Evolutionary conservation across 768 basidiomycete genomes (phyloP), one percentile per base, ranked within the genome.

Genomic region (Serpula lacrymans): DNA sequence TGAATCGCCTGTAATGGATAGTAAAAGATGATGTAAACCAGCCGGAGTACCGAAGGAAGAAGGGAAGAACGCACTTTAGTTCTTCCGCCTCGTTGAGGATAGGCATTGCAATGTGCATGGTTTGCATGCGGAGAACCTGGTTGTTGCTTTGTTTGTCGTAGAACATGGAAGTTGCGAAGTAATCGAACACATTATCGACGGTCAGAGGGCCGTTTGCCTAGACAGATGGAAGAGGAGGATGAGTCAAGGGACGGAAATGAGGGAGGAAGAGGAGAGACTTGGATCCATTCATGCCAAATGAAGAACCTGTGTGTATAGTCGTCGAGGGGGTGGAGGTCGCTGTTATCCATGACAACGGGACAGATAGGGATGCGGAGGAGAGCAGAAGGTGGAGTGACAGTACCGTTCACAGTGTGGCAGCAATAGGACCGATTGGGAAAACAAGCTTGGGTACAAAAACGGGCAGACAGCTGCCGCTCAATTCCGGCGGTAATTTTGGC

Each of bases 101-200:
- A 8, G 84, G 78, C 21, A 77, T 66, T n/a, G 84, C 88, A 0
- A 86, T 85, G 54, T 89, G 84, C 68, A 85, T 83, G 0, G 88
- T 93, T 62, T 95, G 92, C 92, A 95, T 95, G 51, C 90, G 84
- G 31, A 95, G 68, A 22, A 87, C 82, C 53, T 92, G 88, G 61
- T 95, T 95, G 62, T 85, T 93, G 66, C 87, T 91, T 64, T 88
- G 86, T 62, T 89, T 89, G 65, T 94, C 91, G 59, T 91, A 95
- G 69, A 92, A 94, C 80, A 91, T 91, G 21, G 89, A 92, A 1
- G 79, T 79, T 10, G 84, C 71, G 58, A 95, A 95, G 69, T 94
- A 95, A 41, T 93, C 89, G 47, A 94, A 82, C 37, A 88, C 89
- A 56, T 84, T 88, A 49, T 87, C 78, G 2, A 72, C 60, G 6